Evolutionary conservation across 192 early-diverging fungal genomes (phyloP).

Genomic region (Geranomyces michiganensis): DNA sequence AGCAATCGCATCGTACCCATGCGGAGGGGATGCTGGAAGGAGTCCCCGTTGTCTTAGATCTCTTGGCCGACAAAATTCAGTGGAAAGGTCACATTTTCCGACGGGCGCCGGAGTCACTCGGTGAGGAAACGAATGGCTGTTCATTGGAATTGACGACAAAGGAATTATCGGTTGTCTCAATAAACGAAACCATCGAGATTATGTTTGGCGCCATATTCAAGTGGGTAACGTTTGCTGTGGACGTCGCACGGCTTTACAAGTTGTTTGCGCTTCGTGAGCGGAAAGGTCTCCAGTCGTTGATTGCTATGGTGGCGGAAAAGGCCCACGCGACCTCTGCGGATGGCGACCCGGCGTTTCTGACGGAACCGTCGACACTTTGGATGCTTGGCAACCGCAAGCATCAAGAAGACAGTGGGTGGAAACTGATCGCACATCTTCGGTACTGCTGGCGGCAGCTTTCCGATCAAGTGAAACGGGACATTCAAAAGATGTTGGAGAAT

Average conservation of each 20-base stretch:
- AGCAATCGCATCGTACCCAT: constrained; percentile 43
- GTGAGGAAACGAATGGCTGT: not conserved
- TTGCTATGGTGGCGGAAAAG: constrained; percentile 55
- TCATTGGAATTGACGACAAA: constrained; percentile 17
- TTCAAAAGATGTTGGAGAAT: constrained; percentile 38
- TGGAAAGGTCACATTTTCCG: constrained; percentile 52
- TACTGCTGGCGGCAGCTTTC: constrained; percentile 46
- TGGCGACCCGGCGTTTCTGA: constrained; percentile 70
- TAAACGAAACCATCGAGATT: constrained; percentile 74
- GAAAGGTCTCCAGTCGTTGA: constrained; percentile 59
- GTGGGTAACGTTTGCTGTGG: constrained; percentile 67
- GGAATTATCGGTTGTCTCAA: constrained; percentile 55
- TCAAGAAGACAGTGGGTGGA: constrained; percentile 76
- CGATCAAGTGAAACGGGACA: constrained; percentile 38
- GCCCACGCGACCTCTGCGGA: constrained; percentile 17
- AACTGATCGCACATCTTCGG: constrained; percentile 66
- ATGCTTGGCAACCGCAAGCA: constrained; percentile 62
- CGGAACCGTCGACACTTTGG: constrained; percentile 64
- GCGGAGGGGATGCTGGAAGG: constrained; percentile 25
- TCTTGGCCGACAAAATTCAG: constrained; percentile 30
- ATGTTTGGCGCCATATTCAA: constrained; percentile 67
- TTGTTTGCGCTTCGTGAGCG: constrained; percentile 51
- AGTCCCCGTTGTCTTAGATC: constrained; percentile 42
- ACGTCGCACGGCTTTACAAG: constrained; percentile 54
- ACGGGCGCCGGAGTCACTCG: not conserved